These are phyloP conservation scores for Diaporthe destruens DNA, from an alignment of 2,329 filamentous ascomycete genomes.

Conservation along the genomic window DNA sequence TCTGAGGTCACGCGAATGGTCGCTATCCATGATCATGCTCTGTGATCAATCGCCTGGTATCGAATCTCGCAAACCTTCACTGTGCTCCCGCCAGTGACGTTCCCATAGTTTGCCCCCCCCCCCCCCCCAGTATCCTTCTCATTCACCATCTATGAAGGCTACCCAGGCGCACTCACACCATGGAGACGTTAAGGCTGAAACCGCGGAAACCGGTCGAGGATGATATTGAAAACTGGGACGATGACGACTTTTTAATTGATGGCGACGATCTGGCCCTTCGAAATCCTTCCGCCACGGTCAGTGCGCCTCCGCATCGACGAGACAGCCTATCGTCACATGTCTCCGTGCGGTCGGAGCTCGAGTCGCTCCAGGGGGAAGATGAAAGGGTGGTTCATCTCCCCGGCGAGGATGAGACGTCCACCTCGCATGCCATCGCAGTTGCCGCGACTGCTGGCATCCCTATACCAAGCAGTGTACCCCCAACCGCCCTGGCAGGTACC, in stretches of 20 bases:
- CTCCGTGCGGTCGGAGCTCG: conserved; percentile 86
- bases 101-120: conserved; percentile 24
- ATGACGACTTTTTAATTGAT: conserved; percentile 80
- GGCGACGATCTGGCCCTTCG: conserved; percentile 73
- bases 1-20: conserved; percentile 32
- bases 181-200: conserved; percentile 69
- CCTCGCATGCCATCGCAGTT: conserved; percentile 85
- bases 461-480: conserved; percentile 85
- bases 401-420: conserved; percentile 86
- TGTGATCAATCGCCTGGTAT: conserved; percentile 29
- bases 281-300: conserved; percentile 61
- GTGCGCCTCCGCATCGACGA: conserved; percentile 67
- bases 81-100: conserved; percentile 33
- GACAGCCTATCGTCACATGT: conserved; percentile 86
- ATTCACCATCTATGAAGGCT: conserved; percentile 37
- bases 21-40: conserved; percentile 36
- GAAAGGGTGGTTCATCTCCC: conserved; percentile 89
- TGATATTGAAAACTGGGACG: conserved; percentile 82
- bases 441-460: conserved; percentile 93
- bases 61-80: conserved; percentile 30
- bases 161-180: conserved; percentile 47
- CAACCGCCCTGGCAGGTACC: conserved; percentile 91
- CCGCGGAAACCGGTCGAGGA: conserved; percentile 67
- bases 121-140: conserved; percentile 14
- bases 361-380: conserved; percentile 82